Percentiles rank a stretch among this genome's conserved stretches.
phyloP scores from a whole-genome alignment of 1,284 basidiomycete species.

The Pseudozyma thailandica region DNA sequence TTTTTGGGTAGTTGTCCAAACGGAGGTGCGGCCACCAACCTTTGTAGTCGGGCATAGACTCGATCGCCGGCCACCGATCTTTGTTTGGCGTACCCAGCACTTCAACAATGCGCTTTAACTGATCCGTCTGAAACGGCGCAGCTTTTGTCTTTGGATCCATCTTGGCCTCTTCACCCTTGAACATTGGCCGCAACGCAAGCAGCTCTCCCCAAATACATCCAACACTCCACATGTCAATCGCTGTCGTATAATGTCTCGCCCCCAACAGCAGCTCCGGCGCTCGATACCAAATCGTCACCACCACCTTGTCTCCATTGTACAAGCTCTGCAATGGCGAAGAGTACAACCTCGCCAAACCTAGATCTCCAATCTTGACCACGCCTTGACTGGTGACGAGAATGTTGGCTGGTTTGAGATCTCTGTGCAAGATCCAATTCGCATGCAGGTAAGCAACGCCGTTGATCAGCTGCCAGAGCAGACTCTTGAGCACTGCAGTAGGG shows the following conservation, averaged over 20 bases:
- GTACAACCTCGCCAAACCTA: conserved; percentile 89
- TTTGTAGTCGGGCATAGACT: conserved; percentile 82
- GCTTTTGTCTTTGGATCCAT: conserved; percentile 73
- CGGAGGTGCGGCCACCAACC: conserved; percentile 70
- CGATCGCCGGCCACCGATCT: conserved; percentile 86
- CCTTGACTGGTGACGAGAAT: conserved; percentile 91
- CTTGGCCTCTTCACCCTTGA: conserved; percentile 99
- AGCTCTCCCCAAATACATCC: conserved; percentile 97
- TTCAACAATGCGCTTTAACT: conserved; percentile 93
- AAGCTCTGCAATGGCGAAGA: conserved; percentile 86
- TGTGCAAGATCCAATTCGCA: conserved; percentile 91
- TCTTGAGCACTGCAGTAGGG: conserved; percentile 83
- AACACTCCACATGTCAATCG: conserved; percentile 97
- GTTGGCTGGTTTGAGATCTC: conserved; percentile 98
- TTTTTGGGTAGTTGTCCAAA: conserved; percentile 72
- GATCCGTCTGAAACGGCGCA: conserved; percentile 73
- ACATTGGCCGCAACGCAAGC: conserved; percentile 90
- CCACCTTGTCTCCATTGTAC: conserved; percentile 87
- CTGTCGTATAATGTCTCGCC: conserved; percentile 94
- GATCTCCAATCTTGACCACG: conserved; percentile 95
- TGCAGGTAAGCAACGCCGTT: conserved; percentile 96
- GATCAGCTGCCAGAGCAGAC: conserved; percentile 92
- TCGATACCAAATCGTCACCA: conserved; percentile 99
- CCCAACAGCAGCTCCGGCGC: conserved; percentile 94
- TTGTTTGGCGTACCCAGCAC: conserved; percentile 88